Conservation (phyloP, 176 grass and related monocot species). For the Rhynchospora tenuis region DNA sequence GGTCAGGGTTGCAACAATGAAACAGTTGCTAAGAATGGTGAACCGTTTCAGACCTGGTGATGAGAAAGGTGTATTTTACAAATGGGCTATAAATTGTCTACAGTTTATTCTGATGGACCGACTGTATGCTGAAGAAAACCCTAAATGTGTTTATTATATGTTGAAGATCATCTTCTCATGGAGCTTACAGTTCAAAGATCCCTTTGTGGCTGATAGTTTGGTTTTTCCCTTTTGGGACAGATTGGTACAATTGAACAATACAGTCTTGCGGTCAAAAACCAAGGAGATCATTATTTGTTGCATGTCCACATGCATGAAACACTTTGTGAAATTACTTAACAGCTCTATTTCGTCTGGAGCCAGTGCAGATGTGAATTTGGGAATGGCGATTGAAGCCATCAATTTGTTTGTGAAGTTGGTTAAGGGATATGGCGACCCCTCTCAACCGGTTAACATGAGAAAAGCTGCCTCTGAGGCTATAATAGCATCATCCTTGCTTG, state of each 20-base stretch:
- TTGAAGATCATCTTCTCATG: slow-evolving; percentile 82
- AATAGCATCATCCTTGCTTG: slow-evolving; percentile 69
- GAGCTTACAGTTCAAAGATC: slow-evolving; percentile 41
- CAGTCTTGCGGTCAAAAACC: slow-evolving; percentile 57
- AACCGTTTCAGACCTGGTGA: slow-evolving; percentile 40
- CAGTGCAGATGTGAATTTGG: slow-evolving; percentile 30
- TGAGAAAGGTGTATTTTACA: slow-evolving; percentile 41
- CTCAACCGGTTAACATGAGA: slow-evolving; percentile 69
- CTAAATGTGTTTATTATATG: slow-evolving; percentile 83
- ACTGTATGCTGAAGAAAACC: slow-evolving; percentile 69
- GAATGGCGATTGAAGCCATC: slow-evolving; percentile 34
- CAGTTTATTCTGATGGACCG: slow-evolving; percentile 43
- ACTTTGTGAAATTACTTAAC: slow-evolving; percentile 49
- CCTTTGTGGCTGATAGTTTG: slow-evolving; percentile 42
- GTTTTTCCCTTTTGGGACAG: slow-evolving; percentile 70
- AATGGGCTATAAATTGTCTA: slow-evolving; percentile 62
- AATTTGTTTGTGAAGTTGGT: slow-evolving; percentile 63
- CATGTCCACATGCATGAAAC: slow-evolving; percentile 88
- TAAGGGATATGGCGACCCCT: slow-evolving; percentile 58
- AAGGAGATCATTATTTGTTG: slow-evolving; percentile 75
- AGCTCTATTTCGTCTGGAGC: slow-evolving; percentile 22
- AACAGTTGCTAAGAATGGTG: slow-evolving; percentile 71
- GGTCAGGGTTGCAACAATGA: slow-evolving; percentile 75
- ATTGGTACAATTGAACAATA: slow-evolving; percentile 63
- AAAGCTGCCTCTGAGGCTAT: slow-evolving; percentile 69